These are phyloP conservation scores for Penicillium italicum DNA, from an alignment of 2,329 filamentous ascomycete genomes.

Conservation along the genomic window DNA sequence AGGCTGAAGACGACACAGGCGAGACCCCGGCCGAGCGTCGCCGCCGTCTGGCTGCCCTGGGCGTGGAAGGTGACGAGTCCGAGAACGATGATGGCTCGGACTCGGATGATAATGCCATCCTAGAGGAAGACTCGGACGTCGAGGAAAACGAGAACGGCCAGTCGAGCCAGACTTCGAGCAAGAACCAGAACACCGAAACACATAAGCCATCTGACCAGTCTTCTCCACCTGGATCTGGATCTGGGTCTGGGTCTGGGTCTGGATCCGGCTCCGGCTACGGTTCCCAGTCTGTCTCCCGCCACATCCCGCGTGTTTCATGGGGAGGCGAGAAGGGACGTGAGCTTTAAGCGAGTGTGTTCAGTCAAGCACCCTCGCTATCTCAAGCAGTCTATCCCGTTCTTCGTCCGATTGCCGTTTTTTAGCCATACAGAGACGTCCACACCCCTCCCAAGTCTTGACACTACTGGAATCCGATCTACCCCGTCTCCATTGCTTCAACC, in stretches of 20 bases:
- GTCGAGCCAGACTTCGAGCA: slow-evolving; percentile 20
- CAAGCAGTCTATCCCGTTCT: background rate
- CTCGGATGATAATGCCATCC: slow-evolving; percentile 26
- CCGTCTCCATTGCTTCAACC: background rate
- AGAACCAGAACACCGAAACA: slow-evolving; percentile 32
- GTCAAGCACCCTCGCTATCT: background rate
- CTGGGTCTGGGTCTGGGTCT: slow-evolving; percentile 16
- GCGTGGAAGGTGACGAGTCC: slow-evolving; percentile 30
- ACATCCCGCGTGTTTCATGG: slow-evolving; percentile 40
- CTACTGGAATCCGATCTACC: background rate
- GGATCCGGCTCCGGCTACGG: slow-evolving; percentile 14
- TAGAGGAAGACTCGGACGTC: slow-evolving; percentile 21
- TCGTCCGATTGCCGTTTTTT: background rate
- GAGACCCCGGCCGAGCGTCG: slow-evolving; percentile 47
- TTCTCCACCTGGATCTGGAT: slow-evolving; percentile 18
- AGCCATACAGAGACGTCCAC: background rate
- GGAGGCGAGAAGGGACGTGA: slow-evolving; percentile 40
- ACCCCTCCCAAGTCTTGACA: background rate
- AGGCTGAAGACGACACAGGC: slow-evolving; percentile 36
- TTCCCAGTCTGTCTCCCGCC: slow-evolving; percentile 19
- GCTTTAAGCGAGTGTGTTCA: background rate
- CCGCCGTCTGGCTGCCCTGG: slow-evolving; percentile 45
- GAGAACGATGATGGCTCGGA: slow-evolving; percentile 22
- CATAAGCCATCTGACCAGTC: slow-evolving; percentile 27
- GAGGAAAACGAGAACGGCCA: slow-evolving; percentile 23